Base-by-base conservation (phyloP, 1,139 yeast genomes). In the Blastobotrys elegans region DNA sequence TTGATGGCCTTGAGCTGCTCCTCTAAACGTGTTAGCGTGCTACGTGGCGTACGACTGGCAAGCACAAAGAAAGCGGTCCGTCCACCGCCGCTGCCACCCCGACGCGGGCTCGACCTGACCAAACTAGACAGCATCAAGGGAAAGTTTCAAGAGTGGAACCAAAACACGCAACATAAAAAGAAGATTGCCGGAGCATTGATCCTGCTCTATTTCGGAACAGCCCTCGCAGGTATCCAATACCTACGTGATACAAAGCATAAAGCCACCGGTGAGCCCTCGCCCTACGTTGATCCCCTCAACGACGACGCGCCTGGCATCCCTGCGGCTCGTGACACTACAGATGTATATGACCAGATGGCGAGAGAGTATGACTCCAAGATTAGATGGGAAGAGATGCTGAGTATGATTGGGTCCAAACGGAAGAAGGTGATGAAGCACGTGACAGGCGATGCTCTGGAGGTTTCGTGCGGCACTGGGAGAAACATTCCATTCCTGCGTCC, bases 381-480 rank as follows among this genome's bases (percentile, higher is more conserved):
- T 53, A 80, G 84, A 59, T 78, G 87, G 75, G 98, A 92, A 71
- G 98, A 92, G 63, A 69, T 82, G 47, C 77, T 87, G 45, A 80
- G 94, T 52, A 75, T 86, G 42, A 79, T 92, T 77, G 95, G 96
- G 38, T 75, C 77, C 56, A 80, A 89, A 68, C 77, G 99, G 59
- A 80, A 80, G 57, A 84, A 95, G 86, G 69, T 88, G 43, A 84
- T 86, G 88, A 76, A 74, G 43, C 84, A 87, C 53, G 76, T 85
- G 44, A 68, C 72, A 51, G 97, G 97, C 26, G 96, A 89, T 62
- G 97, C 89, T 1, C 70, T 92, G 51, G 98, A 94, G 66, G 92
- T 90, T 16, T 84, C 97, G 0, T 87, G 96, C 62, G 98, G 98
- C 48, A 92, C 98, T 0, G 98, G 98, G 3, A 76, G 98, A 64